Percentiles rank a stretch among this genome's conserved stretches.
phyloP scores from a whole-genome alignment of 345 rosid species.

The Nephelium lappaceum region DNA sequence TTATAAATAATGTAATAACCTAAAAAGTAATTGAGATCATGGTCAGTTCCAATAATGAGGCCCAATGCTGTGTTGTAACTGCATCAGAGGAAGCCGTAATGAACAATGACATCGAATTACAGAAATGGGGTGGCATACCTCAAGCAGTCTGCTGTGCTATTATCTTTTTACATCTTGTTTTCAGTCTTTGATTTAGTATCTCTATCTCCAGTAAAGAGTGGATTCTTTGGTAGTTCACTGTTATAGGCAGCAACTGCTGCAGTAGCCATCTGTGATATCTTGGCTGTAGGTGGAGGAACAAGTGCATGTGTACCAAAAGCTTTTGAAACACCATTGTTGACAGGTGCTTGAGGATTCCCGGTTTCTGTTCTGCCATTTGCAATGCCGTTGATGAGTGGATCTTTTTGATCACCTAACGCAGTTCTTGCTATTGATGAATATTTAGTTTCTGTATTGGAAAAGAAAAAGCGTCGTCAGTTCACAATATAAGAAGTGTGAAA shows the following conservation, averaged over 20 bases:
- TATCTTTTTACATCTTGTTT: slow-evolving; percentile 24
- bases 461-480: slow-evolving; percentile 19
- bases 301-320: slow-evolving; percentile 31
- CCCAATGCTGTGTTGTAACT: slow-evolving; percentile 9
- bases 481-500: slow-evolving; percentile 8
- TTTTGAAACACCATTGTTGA: slow-evolving; percentile 51
- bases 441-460: slow-evolving; percentile 59
- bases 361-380: slow-evolving; percentile 44
- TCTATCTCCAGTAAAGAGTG: slow-evolving; percentile 45
- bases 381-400: slow-evolving; percentile 37
- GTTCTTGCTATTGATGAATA: slow-evolving; percentile 69
- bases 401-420: slow-evolving; percentile 54
- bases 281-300: slow-evolving; percentile 32
- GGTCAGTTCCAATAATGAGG: slow-evolving; percentile 29
- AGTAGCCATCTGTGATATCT: slow-evolving; percentile 37
- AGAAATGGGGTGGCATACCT: slow-evolving; percentile 27
- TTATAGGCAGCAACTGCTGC: slow-evolving; percentile 28
- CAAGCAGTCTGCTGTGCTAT: slow-evolving; percentile 17
- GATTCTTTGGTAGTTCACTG: slow-evolving; percentile 40
- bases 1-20: slow-evolving; percentile 20
- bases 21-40: slow-evolving; percentile 25
- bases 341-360: slow-evolving; percentile 46
- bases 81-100: slow-evolving; percentile 22
- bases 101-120: slow-evolving; percentile 8
- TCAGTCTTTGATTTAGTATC: slow-evolving; percentile 42